Evolutionary conservation across 768 basidiomycete genomes (phyloP), one percentile per base, ranked within the genome.

Genomic region (Termitomyces sp.): DNA sequence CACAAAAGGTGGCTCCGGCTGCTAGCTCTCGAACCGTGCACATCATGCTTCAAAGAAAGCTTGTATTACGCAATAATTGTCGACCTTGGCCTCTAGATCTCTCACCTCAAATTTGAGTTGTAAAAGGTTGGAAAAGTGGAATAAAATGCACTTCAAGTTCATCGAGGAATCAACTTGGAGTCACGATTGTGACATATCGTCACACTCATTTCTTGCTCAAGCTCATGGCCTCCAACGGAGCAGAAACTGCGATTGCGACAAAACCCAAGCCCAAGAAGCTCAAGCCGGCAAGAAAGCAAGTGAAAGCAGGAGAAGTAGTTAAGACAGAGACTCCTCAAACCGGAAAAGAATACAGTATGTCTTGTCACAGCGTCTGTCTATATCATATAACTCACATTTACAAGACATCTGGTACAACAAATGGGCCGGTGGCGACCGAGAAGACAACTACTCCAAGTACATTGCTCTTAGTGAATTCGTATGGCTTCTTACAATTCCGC

Each of bases 341-440:
- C 0, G 94, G 94, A 49, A 96, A 96, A 71, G 94, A 97, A 69
- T 97, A 96, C 75, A 98, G 94, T 95, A 64, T 65, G 89, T 83
- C 18, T 13, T 18, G 42, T 46, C 4, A 43, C 20, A 46, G 43
- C 39, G 36, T 44, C 29, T 4, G 31, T 42, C 32, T 13, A 18
- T n/a, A 18, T 39, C 59, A 12, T 29, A 46, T n/a, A 55, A 39
- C 57, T 55, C 31, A 63, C 53, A 34, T 61, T 52, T 55, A 32
- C 42, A 43, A 90, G 91, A 99, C 72, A 90, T 96, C 52, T 99
- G 97, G 96, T 98, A 96, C 70, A 94, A 98, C 73, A 96, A 97
- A 75, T 98, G 96, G 96, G 97, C 97, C n/a, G 97, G 97, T 54
- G 97, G 96, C 56, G 97, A 99, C 70, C 84, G 93, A 31, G 97